Conservation (phyloP, 2,329 filamentous ascomycete species). For the Chaetothyriales sp. region DNA sequence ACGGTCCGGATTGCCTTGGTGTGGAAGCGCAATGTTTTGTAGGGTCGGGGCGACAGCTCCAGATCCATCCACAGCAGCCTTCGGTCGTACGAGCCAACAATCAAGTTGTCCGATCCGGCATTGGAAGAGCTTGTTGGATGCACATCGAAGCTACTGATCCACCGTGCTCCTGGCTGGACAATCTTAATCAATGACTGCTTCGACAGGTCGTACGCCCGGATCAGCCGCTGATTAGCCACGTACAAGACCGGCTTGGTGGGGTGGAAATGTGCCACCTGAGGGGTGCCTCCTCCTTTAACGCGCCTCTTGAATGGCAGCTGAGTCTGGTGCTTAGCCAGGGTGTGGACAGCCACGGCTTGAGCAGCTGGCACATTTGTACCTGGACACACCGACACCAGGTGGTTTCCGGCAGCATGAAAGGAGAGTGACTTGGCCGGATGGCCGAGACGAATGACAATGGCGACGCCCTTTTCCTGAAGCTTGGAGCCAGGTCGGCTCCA, state of each 20-base stretch:
- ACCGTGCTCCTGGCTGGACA: constrained; percentile 78
- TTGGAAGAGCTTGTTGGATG: constrained; percentile 77
- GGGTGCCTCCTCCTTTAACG: constrained; percentile 54
- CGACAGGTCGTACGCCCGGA: constrained; percentile 86
- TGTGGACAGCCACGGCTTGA: constrained; percentile 77
- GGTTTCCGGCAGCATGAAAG: constrained; percentile 90
- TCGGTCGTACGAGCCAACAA: constrained; percentile 88
- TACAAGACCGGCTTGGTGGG: constrained; percentile 87
- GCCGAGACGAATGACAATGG: constrained; percentile 65
- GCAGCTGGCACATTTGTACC: constrained; percentile 33
- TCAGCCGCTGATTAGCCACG: constrained; percentile 83
- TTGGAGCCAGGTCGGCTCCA: constrained; percentile 67
- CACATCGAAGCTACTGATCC: constrained; percentile 88
- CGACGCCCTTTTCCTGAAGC: constrained; percentile 59
- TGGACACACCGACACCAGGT: constrained; percentile 81
- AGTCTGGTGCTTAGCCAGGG: constrained; percentile 82
- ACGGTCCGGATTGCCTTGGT: constrained; percentile 79
- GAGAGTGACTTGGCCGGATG: constrained; percentile 71
- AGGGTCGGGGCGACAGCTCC: constrained; percentile 75
- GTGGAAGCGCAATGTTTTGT: constrained; percentile 95
- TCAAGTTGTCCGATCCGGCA: constrained; percentile 79
- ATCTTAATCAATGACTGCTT: constrained; percentile 85
- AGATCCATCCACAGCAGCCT: constrained; percentile 93
- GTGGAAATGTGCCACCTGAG: constrained; percentile 88
- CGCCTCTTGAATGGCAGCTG: constrained; percentile 77